A percentile compares a stretch with the other conserved stretches of the same genome.
Evolutionary conservation across 192 early-diverging fungal genomes (phyloP).

Genomic region (Rhizoclosmatium sp.): DNA sequence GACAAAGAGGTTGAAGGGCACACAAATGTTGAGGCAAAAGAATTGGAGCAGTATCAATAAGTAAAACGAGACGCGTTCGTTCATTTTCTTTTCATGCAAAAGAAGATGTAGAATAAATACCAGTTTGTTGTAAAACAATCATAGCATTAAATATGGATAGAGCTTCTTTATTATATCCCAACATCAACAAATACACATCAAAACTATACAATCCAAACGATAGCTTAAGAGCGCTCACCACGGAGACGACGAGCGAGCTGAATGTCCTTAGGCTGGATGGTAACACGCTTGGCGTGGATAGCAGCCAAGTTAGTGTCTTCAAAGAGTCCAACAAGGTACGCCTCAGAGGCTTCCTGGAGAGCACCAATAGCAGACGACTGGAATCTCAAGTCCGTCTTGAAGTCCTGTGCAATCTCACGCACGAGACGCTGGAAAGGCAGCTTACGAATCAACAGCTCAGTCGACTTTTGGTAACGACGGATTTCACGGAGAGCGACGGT

Average conservation of each 20-base stretch:
- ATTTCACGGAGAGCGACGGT: constrained; percentile 88
- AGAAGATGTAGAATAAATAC: no score
- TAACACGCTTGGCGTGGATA: constrained; percentile 98
- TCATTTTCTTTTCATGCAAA: no score
- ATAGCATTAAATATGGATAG: no score
- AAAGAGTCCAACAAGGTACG: constrained; percentile 62
- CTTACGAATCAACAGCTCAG: constrained; percentile 87
- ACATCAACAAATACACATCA: no score
- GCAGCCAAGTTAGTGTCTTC: constrained; percentile 97
- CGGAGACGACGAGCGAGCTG: constrained; percentile 94
- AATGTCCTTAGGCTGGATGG: constrained; percentile 99
- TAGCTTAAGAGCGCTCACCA: constrained; percentile 52
- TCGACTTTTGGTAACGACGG: constrained; percentile 87
- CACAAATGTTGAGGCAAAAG: constrained; percentile 46
- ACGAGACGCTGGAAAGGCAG: constrained; percentile 92
- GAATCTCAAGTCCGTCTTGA: constrained; percentile 99
- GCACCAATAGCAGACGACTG: constrained; percentile 99
- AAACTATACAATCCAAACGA: no score
- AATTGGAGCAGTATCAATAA: constrained; percentile 44
- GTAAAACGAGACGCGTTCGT: background rate
- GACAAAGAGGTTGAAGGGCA: constrained; percentile 43
- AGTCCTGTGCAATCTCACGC: constrained; percentile 99
- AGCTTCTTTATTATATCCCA: no score
- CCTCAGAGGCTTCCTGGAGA: constrained; percentile 93
- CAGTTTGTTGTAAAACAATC: no score